Evolutionary conservation across 176 grass and related monocot species (phyloP), one percentile per base, ranked within the genome.

Genomic region (Avena eriantha): DNA sequence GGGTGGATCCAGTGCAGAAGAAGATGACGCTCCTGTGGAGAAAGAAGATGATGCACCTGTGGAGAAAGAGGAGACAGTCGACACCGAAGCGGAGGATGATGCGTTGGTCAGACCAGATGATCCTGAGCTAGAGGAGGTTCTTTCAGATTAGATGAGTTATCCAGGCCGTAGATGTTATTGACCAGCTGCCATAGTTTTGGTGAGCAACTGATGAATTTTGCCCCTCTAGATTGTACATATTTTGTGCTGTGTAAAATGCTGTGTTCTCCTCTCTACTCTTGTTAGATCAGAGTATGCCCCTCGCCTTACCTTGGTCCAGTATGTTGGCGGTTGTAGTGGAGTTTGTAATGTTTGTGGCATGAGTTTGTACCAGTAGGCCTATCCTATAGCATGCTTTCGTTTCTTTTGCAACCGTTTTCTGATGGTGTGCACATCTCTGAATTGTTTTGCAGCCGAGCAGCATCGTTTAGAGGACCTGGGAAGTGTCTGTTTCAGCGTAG

Each of bases 61-160:
- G 41, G 83, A 54, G 58, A 84, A 65, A 88, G 87, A 72, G 41
- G 49, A 80, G 77, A 22, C 33, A 11, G 18, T 69, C 78, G 85
- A 81, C 7, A 11, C 65, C 17, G 93, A 84, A 55, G 56, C 18
- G 16, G 90, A 92, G 3, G 65, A 92, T 43, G 82, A 92, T 33
- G 29, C 22, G 10, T 82, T 92, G 33, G 35, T 80, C 33, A 88
- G 88, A 81, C 74, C 46, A 29, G 85, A 91, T 68, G 90, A 92
- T 84, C 71, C 89, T 56, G 90, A 92, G 69, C 21, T 90, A 31
- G 93, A 95, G 72, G 80, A 92, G 57, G 35, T 93, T 18, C 88
- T 93, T 83, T 93, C 92, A 57, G 92, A 93, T 79, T 93, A 93
- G 83, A 58, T 7, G 33, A 43, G 24, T 63, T 33, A 60, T 75